Evolutionary conservation across 2,329 filamentous ascomycete genomes (phyloP).

Genomic region (Diaporthe aspalathi): DNA sequence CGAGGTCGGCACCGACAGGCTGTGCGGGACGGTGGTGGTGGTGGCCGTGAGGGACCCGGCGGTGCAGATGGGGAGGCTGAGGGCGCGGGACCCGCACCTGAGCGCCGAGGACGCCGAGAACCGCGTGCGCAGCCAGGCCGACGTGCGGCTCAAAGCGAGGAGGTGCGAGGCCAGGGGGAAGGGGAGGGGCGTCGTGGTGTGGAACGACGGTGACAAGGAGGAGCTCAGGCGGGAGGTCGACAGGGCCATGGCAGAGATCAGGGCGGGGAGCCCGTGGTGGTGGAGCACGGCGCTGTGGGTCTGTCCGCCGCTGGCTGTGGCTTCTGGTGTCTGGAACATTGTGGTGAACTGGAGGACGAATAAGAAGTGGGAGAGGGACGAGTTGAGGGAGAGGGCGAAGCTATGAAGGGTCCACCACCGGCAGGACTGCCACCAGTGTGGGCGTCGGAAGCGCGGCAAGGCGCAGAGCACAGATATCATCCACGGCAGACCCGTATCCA

Average conservation of each 20-base stretch:
- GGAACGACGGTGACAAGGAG: constrained; percentile 85
- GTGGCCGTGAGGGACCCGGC: constrained; percentile 84
- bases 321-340: constrained; percentile 77
- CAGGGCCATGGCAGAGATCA: constrained; percentile 72
- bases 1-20: constrained; percentile 84
- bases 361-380: constrained; percentile 74
- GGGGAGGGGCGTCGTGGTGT: constrained; percentile 81
- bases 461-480: neutral
- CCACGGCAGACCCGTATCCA: neutral
- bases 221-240: constrained; percentile 76
- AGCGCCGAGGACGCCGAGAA: constrained; percentile 88
- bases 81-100: constrained; percentile 80
- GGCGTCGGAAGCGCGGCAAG: neutral
- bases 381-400: constrained; percentile 59
- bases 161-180: constrained; percentile 74
- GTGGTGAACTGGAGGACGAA: constrained; percentile 78
- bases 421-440: neutral
- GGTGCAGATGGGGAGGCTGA: constrained; percentile 84
- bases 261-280: constrained; percentile 76
- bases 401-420: constrained; percentile 46
- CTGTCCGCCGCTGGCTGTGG: constrained; percentile 79
- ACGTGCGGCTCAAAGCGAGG: constrained; percentile 85
- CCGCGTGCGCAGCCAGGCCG: constrained; percentile 85
- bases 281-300: constrained; percentile 81
- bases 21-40: constrained; percentile 88